Percentiles rank a stretch among this genome's conserved stretches.
These are phyloP conservation scores for Cucumis melo DNA, from an alignment of 306 rosid genomes.

Conservation along the genomic window DNA sequence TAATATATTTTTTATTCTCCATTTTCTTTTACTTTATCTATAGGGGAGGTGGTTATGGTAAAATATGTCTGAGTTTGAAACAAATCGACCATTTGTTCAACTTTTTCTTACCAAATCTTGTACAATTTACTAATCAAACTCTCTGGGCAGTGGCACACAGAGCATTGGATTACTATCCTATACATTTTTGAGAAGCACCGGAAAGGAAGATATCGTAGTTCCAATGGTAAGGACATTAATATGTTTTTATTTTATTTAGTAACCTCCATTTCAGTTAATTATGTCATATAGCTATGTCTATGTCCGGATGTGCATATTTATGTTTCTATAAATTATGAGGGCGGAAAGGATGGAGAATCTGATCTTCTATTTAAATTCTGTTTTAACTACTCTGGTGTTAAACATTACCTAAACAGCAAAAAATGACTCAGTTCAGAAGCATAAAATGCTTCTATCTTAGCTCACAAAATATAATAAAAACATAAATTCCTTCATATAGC, in stretches of 20 bases:
- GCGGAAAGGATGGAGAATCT: neutral
- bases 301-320: neutral
- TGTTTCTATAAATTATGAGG: neutral
- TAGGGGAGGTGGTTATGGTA: neutral
- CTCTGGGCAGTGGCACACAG: constrained; percentile 47
- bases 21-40: neutral
- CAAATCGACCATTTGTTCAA: neutral
- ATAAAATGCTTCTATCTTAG: constrained; percentile 4
- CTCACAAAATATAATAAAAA: constrained; percentile 2
- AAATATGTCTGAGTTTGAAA: neutral
- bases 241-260: neutral
- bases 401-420: constrained; percentile 18
- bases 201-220: constrained; percentile 90
- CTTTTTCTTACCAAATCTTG: neutral
- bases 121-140: neutral
- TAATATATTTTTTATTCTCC: neutral
- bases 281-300: neutral
- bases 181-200: constrained; percentile 85
- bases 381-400: neutral
- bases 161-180: constrained; percentile 92
- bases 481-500: neutral
- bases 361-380: neutral
- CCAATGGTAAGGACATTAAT: constrained; percentile 64
- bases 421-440: constrained; percentile 4
- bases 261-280: neutral